These are phyloP conservation scores for Termitomyces heimii DNA, from an alignment of 768 basidiomycete species.

Conservation along the genomic window DNA sequence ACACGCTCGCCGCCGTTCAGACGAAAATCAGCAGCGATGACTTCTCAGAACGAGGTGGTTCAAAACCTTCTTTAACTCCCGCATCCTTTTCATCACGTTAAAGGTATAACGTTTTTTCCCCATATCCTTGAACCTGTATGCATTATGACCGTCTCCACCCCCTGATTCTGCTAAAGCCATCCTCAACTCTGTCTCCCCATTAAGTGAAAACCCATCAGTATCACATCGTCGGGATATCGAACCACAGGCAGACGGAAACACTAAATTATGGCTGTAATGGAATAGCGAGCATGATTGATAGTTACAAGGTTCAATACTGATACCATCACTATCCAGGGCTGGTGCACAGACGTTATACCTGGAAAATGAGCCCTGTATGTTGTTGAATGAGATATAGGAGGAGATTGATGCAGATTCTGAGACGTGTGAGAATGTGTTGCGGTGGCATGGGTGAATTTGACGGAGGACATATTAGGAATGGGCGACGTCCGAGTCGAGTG, in stretches of 20 bases:
- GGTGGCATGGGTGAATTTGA: neutral
- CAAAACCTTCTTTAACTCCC: conserved; percentile 15
- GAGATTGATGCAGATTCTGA: neutral
- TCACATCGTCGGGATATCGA: conserved; percentile 11
- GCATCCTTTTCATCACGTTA: conserved; percentile 9
- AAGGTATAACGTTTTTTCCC: conserved; percentile 3
- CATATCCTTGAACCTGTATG: conserved; percentile 17
- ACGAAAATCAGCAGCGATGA: neutral
- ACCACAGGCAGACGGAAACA: conserved; percentile 18
- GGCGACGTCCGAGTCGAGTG: conserved; percentile 44
- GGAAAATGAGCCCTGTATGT: conserved; percentile 12
- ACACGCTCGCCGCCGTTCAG: neutral
- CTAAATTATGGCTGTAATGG: neutral
- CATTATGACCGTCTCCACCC: conserved; percentile 10
- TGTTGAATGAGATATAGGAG: conserved; percentile 10
- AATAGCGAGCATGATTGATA: conserved; percentile 8
- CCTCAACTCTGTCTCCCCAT: conserved; percentile 53
- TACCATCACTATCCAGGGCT: neutral
- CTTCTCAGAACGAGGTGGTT: conserved; percentile 21
- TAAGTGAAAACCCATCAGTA: conserved; percentile 43
- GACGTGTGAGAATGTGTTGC: neutral
- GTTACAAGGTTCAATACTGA: conserved; percentile 11
- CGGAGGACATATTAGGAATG: conserved; percentile 25
- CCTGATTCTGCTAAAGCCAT: conserved; percentile 43
- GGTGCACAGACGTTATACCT: conserved; percentile 10